Conservation (phyloP, 2,329 filamentous ascomycete species). For the Monilinia fructicola region DNA sequence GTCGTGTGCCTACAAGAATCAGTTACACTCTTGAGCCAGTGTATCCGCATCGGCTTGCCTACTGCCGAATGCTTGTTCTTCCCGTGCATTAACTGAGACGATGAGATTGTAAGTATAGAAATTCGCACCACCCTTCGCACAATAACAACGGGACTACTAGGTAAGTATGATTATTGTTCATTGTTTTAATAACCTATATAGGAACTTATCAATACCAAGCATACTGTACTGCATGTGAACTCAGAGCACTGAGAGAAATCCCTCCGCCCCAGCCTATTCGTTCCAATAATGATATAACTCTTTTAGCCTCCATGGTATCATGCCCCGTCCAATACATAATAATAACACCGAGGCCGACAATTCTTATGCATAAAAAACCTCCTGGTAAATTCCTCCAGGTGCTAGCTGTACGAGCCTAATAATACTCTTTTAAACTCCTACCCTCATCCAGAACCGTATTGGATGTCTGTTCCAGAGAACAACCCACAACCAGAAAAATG, state of each 20-base stretch:
- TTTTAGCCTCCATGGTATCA: neutral
- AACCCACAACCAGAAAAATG: neutral
- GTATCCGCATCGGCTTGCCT: no score
- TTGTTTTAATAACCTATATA: neutral
- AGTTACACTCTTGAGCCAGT: no score
- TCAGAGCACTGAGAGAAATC: neutral
- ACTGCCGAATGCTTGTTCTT: neutral
- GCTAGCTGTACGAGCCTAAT: neutral
- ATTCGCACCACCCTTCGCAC: neutral
- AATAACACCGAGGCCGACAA: neutral
- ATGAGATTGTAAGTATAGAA: neutral
- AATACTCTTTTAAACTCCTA: conserved; percentile 13
- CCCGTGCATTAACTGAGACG: neutral
- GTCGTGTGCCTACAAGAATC: no score
- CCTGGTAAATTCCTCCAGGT: neutral
- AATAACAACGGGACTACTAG: neutral
- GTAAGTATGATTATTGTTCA: neutral
- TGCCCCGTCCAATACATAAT: neutral
- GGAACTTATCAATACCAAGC: neutral
- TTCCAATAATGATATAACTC: neutral
- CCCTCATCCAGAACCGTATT: neutral
- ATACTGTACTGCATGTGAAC: neutral
- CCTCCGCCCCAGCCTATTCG: neutral
- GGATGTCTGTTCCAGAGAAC: neutral
- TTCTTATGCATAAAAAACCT: neutral